A percentile compares a stretch with the other conserved stretches of the same genome.
phyloP scores from a whole-genome alignment of 139 green algal species.

The Chlorokybus atmophyticus region DNA sequence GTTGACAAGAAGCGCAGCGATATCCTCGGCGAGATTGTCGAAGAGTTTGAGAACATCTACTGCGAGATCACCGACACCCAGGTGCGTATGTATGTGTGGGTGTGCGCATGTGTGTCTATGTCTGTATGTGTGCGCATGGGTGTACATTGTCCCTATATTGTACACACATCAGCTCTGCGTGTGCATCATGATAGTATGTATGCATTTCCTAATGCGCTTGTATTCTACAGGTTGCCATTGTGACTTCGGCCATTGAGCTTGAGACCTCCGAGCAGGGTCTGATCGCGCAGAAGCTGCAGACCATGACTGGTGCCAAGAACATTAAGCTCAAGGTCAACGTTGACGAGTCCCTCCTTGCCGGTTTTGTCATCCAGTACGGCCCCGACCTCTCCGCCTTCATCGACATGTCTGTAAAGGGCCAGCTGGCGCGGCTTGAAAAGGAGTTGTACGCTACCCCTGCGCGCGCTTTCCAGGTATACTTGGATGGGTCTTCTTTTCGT shows the following conservation, averaged over 20 bases:
- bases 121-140: no score
- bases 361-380: constrained; percentile 86
- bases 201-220: no score
- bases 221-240: constrained; percentile 63
- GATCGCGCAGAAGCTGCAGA: constrained; percentile 99
- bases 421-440: constrained; percentile 62
- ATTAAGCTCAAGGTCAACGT: constrained; percentile 98
- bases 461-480: no score
- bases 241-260: constrained; percentile 88
- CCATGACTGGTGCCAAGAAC: constrained; percentile 95
- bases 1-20: constrained; percentile 74
- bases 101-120: no score
- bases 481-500: no score
- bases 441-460: no score
- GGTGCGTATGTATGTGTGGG: constrained; percentile 40
- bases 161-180: no score
- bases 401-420: constrained; percentile 86
- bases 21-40: constrained; percentile 65
- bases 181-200: no score
- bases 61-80: constrained; percentile 91
- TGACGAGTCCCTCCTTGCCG: constrained; percentile 81
- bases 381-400: constrained; percentile 75
- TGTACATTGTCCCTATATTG: no score
- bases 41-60: constrained; percentile 87
- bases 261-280: constrained; percentile 98